Base-by-base conservation (phyloP, 2,329 filamentous ascomycete species). In the Lachnellula subtilissima region DNA sequence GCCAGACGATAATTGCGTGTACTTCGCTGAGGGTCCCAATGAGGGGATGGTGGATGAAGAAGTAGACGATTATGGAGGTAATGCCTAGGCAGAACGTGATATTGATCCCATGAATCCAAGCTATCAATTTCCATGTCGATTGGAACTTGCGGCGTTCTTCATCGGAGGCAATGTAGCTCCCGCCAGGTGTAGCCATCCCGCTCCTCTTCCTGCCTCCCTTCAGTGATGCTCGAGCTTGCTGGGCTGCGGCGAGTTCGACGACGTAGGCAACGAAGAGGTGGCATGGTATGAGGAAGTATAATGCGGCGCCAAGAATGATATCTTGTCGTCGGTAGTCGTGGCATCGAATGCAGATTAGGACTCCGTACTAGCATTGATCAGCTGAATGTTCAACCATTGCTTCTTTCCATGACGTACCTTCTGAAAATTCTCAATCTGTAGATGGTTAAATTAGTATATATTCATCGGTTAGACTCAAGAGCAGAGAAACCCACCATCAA, bases 1-100 rank as follows among this genome's bases (percentile, higher is more conserved):
- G 82, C 87, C 92, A 97, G 50, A 97, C 92, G 54, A 97, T 89
- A 66, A 97, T 86, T 61, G 92, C 91, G 70, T 99, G 94, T 58
- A 96, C 75, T 73, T 97, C 89, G 61, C 89, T 91, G 49, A 96
- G 76, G 0, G 91, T 96, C 43, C 94, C 94, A 64, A 99, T 95
- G 17, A 96, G 81, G 0, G 94, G 94, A 72, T 99, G 94, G 72
- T 96, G 84, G 63, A 99, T 89, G 71, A 89, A 81, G 72, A 87
- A 93, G 76, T 96, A 99, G 17, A 99, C 92, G 17, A 91, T 85
- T 60, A 85, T 84, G 48, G 89, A 94, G 8, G 92, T 91, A 61
- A 95, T 82, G 42, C 83, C 80, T 19, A 97, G 82, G 57, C 90
- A 92, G 22, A 91, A 75, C 0, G 89, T 88, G 28, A 93, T 87